These are phyloP conservation scores for Capsella bursapastoris DNA, from an alignment of 345 rosid genomes.

Conservation along the genomic window DNA sequence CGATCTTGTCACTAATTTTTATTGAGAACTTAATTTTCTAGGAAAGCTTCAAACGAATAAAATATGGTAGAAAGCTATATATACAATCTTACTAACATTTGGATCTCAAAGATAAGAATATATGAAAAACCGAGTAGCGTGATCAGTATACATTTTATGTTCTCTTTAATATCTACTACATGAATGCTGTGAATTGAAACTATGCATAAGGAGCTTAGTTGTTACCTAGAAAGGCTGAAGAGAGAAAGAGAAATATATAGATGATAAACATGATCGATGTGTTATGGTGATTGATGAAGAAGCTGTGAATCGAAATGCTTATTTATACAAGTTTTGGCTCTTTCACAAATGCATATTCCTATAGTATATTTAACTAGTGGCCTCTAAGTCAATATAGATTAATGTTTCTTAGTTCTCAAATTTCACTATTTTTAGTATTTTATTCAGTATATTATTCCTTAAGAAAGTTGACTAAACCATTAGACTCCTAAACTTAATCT, in stretches of 20 bases:
- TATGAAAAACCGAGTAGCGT: background rate
- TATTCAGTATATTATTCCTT: too few relatives aligned
- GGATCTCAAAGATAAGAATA: background rate
- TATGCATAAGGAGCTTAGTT: background rate
- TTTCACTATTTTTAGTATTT: background rate
- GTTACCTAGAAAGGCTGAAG: conserved; percentile 21
- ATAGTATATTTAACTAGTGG: conserved; percentile 5
- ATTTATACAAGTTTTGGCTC: conserved; percentile 14
- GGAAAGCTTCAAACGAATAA: background rate
- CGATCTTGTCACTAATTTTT: background rate
- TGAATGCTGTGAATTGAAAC: background rate
- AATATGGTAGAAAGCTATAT: background rate
- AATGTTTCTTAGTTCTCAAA: background rate
- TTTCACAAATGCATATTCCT: background rate
- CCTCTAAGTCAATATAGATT: background rate
- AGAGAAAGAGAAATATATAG: conserved; percentile 15
- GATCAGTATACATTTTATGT: background rate
- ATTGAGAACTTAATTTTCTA: background rate
- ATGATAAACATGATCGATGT: conserved; percentile 4
- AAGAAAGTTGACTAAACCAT: background rate
- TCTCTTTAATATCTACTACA: background rate
- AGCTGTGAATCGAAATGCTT: background rate
- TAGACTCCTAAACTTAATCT: background rate
- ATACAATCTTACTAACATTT: background rate
- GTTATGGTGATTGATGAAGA: conserved; percentile 7